Percentiles rank a stretch among this genome's conserved stretches.
phyloP scores from a whole-genome alignment of 106 monocot genomes.

The Phalaenopsis equestris region DNA sequence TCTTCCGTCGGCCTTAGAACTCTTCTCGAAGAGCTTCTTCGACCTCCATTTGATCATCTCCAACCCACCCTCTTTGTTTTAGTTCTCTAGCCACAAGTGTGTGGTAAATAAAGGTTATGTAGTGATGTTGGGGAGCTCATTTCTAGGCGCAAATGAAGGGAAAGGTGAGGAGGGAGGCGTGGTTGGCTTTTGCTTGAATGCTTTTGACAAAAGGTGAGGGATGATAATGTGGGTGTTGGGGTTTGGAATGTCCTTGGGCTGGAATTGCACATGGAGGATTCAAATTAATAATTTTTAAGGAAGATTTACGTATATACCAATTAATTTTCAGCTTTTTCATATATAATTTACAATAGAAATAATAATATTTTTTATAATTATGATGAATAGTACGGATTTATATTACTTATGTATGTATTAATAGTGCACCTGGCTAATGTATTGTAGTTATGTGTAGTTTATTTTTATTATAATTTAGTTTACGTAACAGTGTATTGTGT shows the following conservation, averaged over 20 bases:
- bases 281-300: no score
- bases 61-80: not conserved
- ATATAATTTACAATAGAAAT: no score
- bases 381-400: no score
- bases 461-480: no score
- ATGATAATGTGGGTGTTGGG: not conserved
- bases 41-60: conserved; percentile 39
- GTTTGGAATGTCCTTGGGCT: not conserved
- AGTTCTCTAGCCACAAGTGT: not conserved
- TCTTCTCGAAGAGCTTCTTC: conserved; percentile 37
- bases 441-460: no score
- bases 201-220: not conserved
- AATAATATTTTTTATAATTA: no score
- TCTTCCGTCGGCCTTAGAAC: conserved; percentile 8
- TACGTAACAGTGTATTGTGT: no score
- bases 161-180: not conserved
- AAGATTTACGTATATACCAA: no score
- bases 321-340: no score
- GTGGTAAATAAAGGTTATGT: not conserved
- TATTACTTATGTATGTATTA: no score
- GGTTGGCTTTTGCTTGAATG: not conserved
- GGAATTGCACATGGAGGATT: no score
- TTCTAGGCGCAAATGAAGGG: not conserved
- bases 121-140: not conserved
- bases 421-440: no score